phyloP scores from a whole-genome alignment of 148 eudicot species.

The Persicaria tinctoria region DNA sequence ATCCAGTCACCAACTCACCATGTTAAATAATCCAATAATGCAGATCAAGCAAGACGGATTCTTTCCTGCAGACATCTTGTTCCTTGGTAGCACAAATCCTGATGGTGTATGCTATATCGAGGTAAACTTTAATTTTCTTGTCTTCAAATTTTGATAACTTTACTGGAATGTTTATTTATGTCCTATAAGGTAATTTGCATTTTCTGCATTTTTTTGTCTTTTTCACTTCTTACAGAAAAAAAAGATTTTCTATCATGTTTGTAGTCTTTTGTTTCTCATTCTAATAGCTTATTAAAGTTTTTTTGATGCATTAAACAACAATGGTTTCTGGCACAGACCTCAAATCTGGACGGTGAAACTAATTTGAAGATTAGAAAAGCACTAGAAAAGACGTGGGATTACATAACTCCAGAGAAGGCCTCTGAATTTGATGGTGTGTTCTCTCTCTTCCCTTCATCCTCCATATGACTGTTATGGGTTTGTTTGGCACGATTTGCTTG shows the following conservation, averaged over 20 bases:
- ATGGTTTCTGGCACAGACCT: slow-evolving; percentile 48
- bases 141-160: not conserved
- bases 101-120: slow-evolving; percentile 97
- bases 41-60: slow-evolving; percentile 91
- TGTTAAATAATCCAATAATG: slow-evolving; percentile 6
- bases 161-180: not conserved
- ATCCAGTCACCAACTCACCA: not conserved
- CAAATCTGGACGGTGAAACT: slow-evolving; percentile 97
- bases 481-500: too few species aligned
- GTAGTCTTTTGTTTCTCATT: not conserved
- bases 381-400: slow-evolving; percentile 96
- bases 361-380: slow-evolving; percentile 98
- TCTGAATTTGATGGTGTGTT: slow-evolving; percentile 70
- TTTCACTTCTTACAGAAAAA: not conserved
- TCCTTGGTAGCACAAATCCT: slow-evolving; percentile 87
- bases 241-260: not conserved
- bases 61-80: slow-evolving; percentile 90
- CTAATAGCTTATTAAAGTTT: not conserved
- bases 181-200: not conserved
- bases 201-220: not conserved
- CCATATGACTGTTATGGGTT: too few species aligned
- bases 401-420: slow-evolving; percentile 62
- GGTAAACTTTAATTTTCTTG: slow-evolving; percentile 28
- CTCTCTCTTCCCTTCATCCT: not conserved
- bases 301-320: slow-evolving; percentile 10